Conservation (phyloP, 257 asterid species). For the Craterostigma plantagineum region DNA sequence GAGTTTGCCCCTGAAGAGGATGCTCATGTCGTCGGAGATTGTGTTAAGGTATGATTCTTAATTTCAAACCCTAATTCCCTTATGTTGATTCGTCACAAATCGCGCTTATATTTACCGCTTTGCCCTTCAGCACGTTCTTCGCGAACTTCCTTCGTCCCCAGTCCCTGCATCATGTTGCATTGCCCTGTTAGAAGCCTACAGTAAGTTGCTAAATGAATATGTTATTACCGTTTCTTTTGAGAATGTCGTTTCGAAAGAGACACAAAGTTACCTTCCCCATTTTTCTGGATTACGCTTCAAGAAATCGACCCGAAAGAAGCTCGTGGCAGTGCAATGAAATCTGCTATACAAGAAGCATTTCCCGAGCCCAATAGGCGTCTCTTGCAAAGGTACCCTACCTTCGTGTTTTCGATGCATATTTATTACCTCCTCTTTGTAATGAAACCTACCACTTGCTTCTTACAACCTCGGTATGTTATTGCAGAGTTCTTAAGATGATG, state of each 20-base stretch:
- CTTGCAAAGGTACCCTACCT: slow-evolving; percentile 15
- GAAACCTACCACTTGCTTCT: too few species aligned
- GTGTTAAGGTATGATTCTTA: slow-evolving; percentile 63
- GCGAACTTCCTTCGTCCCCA: slow-evolving; percentile 98
- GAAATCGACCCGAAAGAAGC: slow-evolving; percentile 79
- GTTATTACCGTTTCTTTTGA: too few species aligned
- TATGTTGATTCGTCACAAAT: neutral
- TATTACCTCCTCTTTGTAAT: too few species aligned
- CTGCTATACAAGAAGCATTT: slow-evolving; percentile 75
- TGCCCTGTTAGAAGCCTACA: slow-evolving; percentile 85
- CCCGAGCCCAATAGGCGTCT: slow-evolving; percentile 95
- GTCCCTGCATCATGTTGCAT: slow-evolving; percentile 98
- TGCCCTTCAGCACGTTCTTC: slow-evolving; percentile 84
- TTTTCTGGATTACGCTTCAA: slow-evolving; percentile 5
- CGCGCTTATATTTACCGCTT: neutral
- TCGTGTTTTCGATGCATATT: too few species aligned
- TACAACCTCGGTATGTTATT: slow-evolving; percentile 10
- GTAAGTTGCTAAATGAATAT: slow-evolving; percentile 22
- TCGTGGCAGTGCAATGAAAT: slow-evolving; percentile 66
- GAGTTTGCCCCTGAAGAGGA: slow-evolving; percentile 82
- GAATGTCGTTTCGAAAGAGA: too few species aligned
- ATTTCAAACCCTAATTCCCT: slow-evolving; percentile 5
- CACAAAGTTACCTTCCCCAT: neutral
- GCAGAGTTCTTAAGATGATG: slow-evolving; percentile 92
- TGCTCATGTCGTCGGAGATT: slow-evolving; percentile 95